These are phyloP conservation scores for Begonia loranthoides DNA, from an alignment of 306 rosid species.

Conservation along the genomic window DNA sequence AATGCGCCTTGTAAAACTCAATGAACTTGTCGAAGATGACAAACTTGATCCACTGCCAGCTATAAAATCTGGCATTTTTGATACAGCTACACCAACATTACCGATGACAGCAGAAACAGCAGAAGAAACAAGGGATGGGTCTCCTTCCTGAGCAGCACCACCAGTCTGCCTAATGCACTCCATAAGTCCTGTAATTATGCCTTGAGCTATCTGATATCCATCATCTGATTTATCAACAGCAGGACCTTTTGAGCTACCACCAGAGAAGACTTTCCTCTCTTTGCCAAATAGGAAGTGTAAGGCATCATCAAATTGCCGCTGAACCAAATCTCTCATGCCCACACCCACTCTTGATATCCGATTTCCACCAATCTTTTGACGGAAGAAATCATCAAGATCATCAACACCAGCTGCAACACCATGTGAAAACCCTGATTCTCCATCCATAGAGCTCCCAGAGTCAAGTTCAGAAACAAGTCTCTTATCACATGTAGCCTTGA, in stretches of 20 bases:
- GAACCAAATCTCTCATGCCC: slow-evolving; percentile 81
- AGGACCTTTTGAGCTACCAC: slow-evolving; percentile 47
- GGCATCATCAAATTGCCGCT: slow-evolving; percentile 56
- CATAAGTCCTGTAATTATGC: slow-evolving; percentile 52
- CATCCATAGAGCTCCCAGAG: slow-evolving; percentile 50
- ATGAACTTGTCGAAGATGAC: slow-evolving; percentile 33
- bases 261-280: slow-evolving; percentile 54
- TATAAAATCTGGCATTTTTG: slow-evolving; percentile 51
- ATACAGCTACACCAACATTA: slow-evolving; percentile 51
- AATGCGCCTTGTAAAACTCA: slow-evolving; percentile 54
- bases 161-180: slow-evolving; percentile 91
- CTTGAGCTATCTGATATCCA: slow-evolving; percentile 70
- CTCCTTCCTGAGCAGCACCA: slow-evolving; percentile 99
- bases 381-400: slow-evolving; percentile 87
- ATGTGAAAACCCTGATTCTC: slow-evolving; percentile 64
- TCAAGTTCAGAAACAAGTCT: slow-evolving; percentile 79
- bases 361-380: slow-evolving; percentile 73
- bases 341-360: slow-evolving; percentile 66
- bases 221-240: slow-evolving; percentile 74
- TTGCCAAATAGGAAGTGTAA: slow-evolving; percentile 45
- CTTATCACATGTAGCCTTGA: slow-evolving; percentile 54
- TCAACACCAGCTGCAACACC: slow-evolving; percentile 91
- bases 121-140: slow-evolving; percentile 84
- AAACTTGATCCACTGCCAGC: slow-evolving; percentile 33
- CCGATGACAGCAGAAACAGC: slow-evolving; percentile 83